phyloP scores from a whole-genome alignment of 2,329 filamentous ascomycete genomes.

The Byssochlamys sp. region DNA sequence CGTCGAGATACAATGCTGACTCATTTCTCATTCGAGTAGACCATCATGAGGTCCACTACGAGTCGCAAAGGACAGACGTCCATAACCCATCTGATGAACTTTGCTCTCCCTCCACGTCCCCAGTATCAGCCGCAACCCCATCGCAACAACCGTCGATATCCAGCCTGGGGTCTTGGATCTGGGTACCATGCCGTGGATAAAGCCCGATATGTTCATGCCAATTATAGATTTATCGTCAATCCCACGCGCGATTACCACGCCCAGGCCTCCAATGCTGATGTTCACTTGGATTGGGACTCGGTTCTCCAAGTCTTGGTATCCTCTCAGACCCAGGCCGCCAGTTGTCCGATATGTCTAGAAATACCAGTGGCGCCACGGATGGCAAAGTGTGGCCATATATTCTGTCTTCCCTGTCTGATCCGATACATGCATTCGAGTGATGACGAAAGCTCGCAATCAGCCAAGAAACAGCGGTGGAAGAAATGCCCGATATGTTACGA shows the following conservation, averaged over 20 bases:
- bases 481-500: conserved; percentile 97
- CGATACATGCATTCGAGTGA: conserved; percentile 87
- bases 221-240: conserved; percentile 92
- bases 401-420: conserved; percentile 84
- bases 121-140: conserved; percentile 48
- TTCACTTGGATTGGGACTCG: conserved; percentile 80
- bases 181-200: conserved; percentile 88
- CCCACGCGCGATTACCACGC: conserved; percentile 68
- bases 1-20: conserved; percentile 6
- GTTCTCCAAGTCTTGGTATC: conserved; percentile 89
- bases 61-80: conserved; percentile 85
- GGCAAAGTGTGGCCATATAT: conserved; percentile 95
- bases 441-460: conserved; percentile 54
- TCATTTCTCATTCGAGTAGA: conserved; percentile 26
- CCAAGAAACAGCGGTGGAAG: conserved; percentile 72
- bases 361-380: conserved; percentile 88
- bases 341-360: conserved; percentile 89
- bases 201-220: conserved; percentile 84
- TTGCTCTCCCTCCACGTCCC: conserved; percentile 67
- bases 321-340: conserved; percentile 73
- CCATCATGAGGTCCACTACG: conserved; percentile 54
- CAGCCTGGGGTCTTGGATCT: conserved; percentile 75
- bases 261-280: conserved; percentile 76
- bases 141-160: conserved; percentile 57
- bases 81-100: conserved; percentile 93